These are phyloP conservation scores for Diaporthe eres DNA, from an alignment of 2,329 filamentous ascomycete genomes.

Conservation along the genomic window DNA sequence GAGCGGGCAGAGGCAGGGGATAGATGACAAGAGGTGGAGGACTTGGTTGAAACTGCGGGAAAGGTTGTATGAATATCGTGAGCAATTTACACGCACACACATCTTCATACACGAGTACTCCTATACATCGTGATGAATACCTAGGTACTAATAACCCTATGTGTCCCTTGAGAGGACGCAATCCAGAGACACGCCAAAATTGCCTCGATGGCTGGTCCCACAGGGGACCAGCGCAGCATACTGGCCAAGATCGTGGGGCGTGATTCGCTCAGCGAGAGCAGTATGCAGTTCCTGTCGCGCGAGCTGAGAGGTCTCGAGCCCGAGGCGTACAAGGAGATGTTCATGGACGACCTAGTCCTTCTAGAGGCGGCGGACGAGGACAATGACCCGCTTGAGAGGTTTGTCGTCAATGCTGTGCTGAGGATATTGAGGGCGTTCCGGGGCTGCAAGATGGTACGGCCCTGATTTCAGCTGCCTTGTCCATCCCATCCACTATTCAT, in stretches of 20 bases:
- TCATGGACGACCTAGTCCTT: slow-evolving; percentile 31
- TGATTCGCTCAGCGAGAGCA: slow-evolving; percentile 22
- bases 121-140: no score
- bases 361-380: slow-evolving; percentile 30
- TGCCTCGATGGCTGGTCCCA: slow-evolving; percentile 19
- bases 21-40: slow-evolving; percentile 26
- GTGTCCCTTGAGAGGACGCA: slow-evolving; percentile 25
- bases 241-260: slow-evolving; percentile 31
- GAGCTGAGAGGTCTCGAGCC: slow-evolving; percentile 35
- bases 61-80: slow-evolving; percentile 33
- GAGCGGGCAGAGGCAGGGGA: background rate
- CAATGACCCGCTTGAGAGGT: slow-evolving; percentile 23
- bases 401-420: slow-evolving; percentile 18
- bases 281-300: slow-evolving; percentile 24
- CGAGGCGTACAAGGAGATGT: slow-evolving; percentile 23
- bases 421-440: slow-evolving; percentile 10
- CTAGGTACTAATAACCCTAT: background rate
- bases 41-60: slow-evolving; percentile 28
- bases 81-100: background rate
- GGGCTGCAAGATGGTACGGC: slow-evolving; percentile 19
- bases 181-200: slow-evolving; percentile 26
- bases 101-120: background rate
- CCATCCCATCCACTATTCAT: no score
- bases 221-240: slow-evolving; percentile 20
- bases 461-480: background rate